Base-by-base conservation (phyloP, 2,329 filamentous ascomycete species). In the Dactylellina drechsleri region DNA sequence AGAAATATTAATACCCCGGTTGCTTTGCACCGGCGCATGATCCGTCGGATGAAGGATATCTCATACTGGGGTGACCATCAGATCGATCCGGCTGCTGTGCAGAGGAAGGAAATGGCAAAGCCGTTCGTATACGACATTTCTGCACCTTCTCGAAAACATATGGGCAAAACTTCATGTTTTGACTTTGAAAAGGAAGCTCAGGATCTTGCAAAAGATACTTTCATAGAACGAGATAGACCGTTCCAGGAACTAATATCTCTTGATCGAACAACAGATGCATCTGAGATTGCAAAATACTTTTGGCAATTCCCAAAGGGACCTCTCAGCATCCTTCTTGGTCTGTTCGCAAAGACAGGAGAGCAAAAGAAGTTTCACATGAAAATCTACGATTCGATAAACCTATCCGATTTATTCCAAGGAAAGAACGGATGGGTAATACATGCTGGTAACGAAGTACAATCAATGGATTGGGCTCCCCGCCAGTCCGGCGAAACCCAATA, bases 401-500 rank as follows among this genome's bases (percentile, higher is more conserved):
- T 75, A 8, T 20, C 43, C 5, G 53, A 26, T 8, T 18, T 75
- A 26, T 75, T 75, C 47, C 64, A 49, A 4, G 49, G 59, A 36
- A 75, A 75, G 45, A 75, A 75, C 40, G 71, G 71, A 45, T 75
- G 71, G 71, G 53, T 75, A 13, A 64, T 75, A 10, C 64, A 75
- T 28, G 60, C 43, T 18, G 71, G 71, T 15, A 75, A 75, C 20
- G 71, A 75, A 43, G 28, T 75, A 28, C 71, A 75, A 40, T 68
- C 71, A 4, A 43, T 75, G 10, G 71, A 75, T 45, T 75, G 71
- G 71, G 71, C 71, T 12, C 50, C 71, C 31, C 50, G 64, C 16
- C 71, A 75, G 23, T 13, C 43, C n/a, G 53, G 52, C 8, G 31
- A 18, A 23, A 59, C 28, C 12, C 84, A 76, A 61, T 76, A 47